phyloP scores from a whole-genome alignment of 257 asterid species.

The Gardenia jasminoides region DNA sequence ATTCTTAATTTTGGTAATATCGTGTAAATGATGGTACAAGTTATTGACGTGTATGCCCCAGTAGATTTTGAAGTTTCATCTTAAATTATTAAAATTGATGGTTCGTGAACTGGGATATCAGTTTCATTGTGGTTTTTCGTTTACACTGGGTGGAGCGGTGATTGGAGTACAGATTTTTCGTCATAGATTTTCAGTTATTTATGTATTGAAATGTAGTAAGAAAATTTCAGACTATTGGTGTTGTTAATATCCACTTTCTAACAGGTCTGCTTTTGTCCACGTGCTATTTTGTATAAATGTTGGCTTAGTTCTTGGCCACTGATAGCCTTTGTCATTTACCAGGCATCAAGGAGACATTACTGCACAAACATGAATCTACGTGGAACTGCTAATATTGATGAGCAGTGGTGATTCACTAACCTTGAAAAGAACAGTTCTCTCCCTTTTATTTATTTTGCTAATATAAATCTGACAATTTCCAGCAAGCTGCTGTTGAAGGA shows the following conservation, averaged over 20 bases:
- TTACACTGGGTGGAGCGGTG: neutral
- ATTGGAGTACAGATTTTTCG: neutral
- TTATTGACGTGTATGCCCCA: neutral
- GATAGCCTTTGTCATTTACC: constrained; percentile 18
- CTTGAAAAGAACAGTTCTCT: constrained; percentile 18
- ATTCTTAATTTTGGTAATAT: too few species aligned
- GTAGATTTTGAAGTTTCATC: neutral
- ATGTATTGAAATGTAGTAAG: neutral
- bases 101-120: too few species aligned
- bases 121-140: too few species aligned
- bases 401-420: constrained; percentile 62
- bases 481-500: constrained; percentile 82
- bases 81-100: too few species aligned
- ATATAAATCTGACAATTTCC: constrained; percentile 36
- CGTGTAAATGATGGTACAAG: neutral
- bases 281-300: neutral
- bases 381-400: constrained; percentile 71
- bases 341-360: constrained; percentile 92
- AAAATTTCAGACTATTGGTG: neutral
- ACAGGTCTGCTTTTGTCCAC: neutral
- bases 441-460: constrained; percentile 32
- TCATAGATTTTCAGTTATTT: neutral
- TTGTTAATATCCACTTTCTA: neutral
- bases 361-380: constrained; percentile 71
- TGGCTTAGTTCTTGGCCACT: neutral